Evolutionary conservation across 805 yeast genomes (phyloP), one percentile per base, ranked within the genome.

Genomic region (Aciculoconidium aculeatum): DNA sequence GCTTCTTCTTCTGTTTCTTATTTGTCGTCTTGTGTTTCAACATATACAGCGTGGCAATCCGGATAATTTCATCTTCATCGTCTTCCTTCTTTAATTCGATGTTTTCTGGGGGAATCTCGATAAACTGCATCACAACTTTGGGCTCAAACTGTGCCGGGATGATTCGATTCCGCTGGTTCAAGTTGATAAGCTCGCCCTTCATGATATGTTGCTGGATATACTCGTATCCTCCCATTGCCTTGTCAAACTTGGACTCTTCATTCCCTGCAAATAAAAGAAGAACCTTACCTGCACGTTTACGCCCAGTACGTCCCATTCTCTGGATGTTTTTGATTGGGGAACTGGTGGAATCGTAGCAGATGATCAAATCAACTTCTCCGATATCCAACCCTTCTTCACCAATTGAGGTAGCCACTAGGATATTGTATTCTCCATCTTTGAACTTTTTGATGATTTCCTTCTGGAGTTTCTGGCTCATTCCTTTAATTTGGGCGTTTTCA

Each of bases 331-430:
- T 84, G 34, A 92, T 90, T 0, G 97, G 96, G 25, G 95, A 85
- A 16, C 87, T 70, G 0, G 96, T 87, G 0, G 95, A 84, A 47
- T 92, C 98, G 55, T 77, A 92, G 49, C 96, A 88, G 6, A 92
- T 69, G 42, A 92, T 90, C 44, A 92, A 52, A 54, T 92, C 98
- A 30, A 92, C 99, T 51, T 94, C 96, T 17, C 98, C 98, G 41
- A 92, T 94, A 63, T 92, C 98, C 40, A 92, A 67, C 25, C 99
- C 99, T 64, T 92, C 99, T 53, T 92, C 99, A 26, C 97, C 99
- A 49, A 92, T 90, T 0, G 96, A 87, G 0, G 99, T 92, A 4
- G 97, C 96, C 5, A 92, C 95, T 12, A 92, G 59, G 6, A 85
- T 76, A 48, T 92, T 94, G 45, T 74, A 73, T 1, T 55, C 65